Evolutionary conservation across 306 rosid genomes (phyloP).

Genomic region (Parietaria judaica): DNA sequence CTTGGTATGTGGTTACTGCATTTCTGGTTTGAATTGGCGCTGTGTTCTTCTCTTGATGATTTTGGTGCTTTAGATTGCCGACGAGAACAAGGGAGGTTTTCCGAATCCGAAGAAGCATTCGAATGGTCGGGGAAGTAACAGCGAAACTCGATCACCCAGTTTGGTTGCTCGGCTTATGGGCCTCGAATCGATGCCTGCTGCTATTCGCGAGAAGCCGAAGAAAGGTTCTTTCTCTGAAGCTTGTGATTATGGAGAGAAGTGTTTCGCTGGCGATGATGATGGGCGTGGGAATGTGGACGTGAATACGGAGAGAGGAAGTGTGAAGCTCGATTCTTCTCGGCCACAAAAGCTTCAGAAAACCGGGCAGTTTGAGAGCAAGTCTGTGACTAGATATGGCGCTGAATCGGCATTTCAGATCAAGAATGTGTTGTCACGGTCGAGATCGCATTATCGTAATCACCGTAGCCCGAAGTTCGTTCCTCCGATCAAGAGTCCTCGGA

Average conservation of each 20-base stretch:
- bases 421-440: constrained; percentile 60
- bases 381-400: constrained; percentile 60
- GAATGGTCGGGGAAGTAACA: constrained; percentile 32
- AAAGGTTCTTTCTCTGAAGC: constrained; percentile 34
- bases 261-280: constrained; percentile 10
- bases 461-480: constrained; percentile 56
- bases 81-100: constrained; percentile 78
- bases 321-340: constrained; percentile 57
- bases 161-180: constrained; percentile 92
- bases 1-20: constrained; percentile 52
- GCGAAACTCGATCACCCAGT: constrained; percentile 62
- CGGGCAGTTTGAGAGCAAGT: constrained; percentile 37
- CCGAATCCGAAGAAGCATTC: constrained; percentile 50
- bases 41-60: constrained; percentile 4
- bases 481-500: constrained; percentile 57
- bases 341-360: constrained; percentile 89
- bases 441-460: constrained; percentile 42
- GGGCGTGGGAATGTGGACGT: constrained; percentile 30
- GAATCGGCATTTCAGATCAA: constrained; percentile 61
- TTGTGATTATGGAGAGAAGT: constrained; percentile 26
- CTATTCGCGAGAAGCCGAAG: constrained; percentile 42
- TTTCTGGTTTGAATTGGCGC: neutral
- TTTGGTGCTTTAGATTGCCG: constrained; percentile 53
- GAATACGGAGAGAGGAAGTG: constrained; percentile 41
- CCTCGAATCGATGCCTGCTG: constrained; percentile 70